Base-by-base conservation (phyloP, 768 basidiomycete genomes). In the Boletus reticulatus region DNA sequence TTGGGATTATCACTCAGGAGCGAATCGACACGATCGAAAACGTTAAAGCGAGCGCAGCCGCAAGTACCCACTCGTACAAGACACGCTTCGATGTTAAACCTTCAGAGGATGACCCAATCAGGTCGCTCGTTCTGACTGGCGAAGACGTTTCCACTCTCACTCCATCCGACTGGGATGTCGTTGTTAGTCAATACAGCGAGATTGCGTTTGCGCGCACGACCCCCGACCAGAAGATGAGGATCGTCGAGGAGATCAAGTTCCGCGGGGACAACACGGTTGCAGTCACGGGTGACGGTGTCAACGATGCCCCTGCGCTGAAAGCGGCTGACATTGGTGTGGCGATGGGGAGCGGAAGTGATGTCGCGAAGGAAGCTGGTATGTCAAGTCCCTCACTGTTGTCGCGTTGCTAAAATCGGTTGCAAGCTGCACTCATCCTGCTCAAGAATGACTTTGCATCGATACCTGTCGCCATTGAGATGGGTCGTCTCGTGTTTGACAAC, bases 401-500 rank as follows among this genome's bases (percentile, higher is more conserved):
- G 1, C 27, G 3, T 44, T n/a, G 36, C 42, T 60, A 4, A 65
- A 2, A 14, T 27, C n/a, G 6, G 17, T 31, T 49, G 12, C 42
- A 32, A 74, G 75, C 75, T 64, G 63, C 70, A 38, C 66, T 84
- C 43, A 75, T 84, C 20, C 65, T 85, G 27, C 75, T 82, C 55
- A 80, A 84, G 58, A 81, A 83, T 53, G 78, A 83, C 68, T 81
- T 85, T 62, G 73, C 78, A 13, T 81, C 82, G 0, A 84, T 86
- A 63, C 77, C 77, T 14, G 73, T 78, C 34, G 84, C 80, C 6
- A 81, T 85, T 55, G 75, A 82, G 63, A 78, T 83, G 67, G 84
- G 84, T 48, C 79, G 82, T 16, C 70, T 82, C 17, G 78, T 82
- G 1, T 84, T 84, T 54, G 80, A 83, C 59, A 84, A 84, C 60